Base-by-base conservation (phyloP, 345 rosid genomes). In the Excoecaria cochinchinensis region DNA sequence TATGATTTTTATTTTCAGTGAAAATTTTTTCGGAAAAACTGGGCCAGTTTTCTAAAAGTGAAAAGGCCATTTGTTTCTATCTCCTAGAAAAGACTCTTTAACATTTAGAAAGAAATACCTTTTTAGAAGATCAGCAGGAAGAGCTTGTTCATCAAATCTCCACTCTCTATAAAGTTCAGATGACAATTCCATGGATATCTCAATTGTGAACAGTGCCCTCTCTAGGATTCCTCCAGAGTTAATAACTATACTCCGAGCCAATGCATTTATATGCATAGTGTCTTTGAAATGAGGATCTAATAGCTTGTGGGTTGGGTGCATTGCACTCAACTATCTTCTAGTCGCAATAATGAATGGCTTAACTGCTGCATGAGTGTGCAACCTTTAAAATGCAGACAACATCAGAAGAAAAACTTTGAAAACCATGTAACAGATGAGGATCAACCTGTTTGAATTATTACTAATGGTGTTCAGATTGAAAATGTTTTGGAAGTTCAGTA, bases 301-400 rank as follows among this genome's bases (percentile, higher is more conserved):
- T 22, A 90, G 83, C 78, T 74, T 77, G 73, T 89, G 86, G 71
- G 89, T 74, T 22, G 95, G 95, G 73, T 90, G 91, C 91, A 90
- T 85, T 39, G 53, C 73, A 59, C 95, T 90, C 70, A 90, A 56
- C 50, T 87, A 89, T 76, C 95, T 87, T 77, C 90, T 85, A 3
- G 88, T 83, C 55, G 92, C 92, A 78, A 90, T 90, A 31, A 90
- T 80, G 87, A 89, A 87, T 56, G 95, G 95, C 87, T 90, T 91
- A 7, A 86, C 73, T 4, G 87, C 87, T 11, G 90, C 91, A 74
- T 87, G 92, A 62, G 95, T 90, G 62, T 89, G 89, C 84, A 90
- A 86, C 95, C 95, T 89, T 5, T 53, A 72, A 73, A 80, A 76
- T 61, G 63, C 68, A 14, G 24, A 25, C 46, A 62, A 42, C 42